Evolutionary conservation across 2,329 filamentous ascomycete species (phyloP).

Genomic region (Chrysoporthe deuterocubensis): DNA sequence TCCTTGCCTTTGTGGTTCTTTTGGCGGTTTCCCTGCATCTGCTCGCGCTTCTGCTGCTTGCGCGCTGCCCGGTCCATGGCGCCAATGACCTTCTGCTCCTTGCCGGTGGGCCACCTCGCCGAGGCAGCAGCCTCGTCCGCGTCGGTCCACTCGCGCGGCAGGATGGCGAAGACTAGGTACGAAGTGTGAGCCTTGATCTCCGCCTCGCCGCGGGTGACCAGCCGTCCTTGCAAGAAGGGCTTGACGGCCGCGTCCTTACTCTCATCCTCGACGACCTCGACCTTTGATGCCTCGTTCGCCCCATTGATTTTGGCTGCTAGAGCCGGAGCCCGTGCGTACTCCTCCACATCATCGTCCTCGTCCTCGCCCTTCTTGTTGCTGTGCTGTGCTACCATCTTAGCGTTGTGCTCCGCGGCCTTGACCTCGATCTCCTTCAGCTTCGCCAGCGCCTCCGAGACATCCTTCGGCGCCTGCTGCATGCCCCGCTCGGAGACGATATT

Average conservation of each 20-base stretch:
- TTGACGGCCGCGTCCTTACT: conserved; percentile 41
- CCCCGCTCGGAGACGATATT: conserved; percentile 68
- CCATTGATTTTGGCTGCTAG: conserved; percentile 34
- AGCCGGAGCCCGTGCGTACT: not conserved
- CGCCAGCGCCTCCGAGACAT: conserved; percentile 77
- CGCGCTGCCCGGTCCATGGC: conserved; percentile 57
- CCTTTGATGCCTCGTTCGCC: not conserved
- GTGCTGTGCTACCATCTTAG: conserved; percentile 37
- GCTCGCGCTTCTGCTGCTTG: conserved; percentile 60
- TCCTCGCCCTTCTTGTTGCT: conserved; percentile 35
- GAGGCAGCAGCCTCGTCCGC: conserved; percentile 76
- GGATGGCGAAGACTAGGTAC: conserved; percentile 90
- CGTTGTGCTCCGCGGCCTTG: conserved; percentile 64
- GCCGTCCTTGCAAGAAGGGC: conserved; percentile 73
- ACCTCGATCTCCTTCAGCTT: conserved; percentile 75
- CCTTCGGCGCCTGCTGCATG: conserved; percentile 69
- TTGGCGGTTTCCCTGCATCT: conserved; percentile 39
- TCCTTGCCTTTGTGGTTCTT: conserved; percentile 24
- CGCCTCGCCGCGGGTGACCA: conserved; percentile 80
- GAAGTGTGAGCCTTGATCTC: conserved; percentile 96
- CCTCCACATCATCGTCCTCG: not conserved
- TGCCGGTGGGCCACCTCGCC: conserved; percentile 65
- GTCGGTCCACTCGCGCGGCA: conserved; percentile 84
- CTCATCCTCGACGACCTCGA: conserved; percentile 23
- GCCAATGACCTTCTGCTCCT: conserved; percentile 56